Evolutionary conservation across 495 filamentous ascomycete species (phyloP).

Genomic region (Talaromyces stipitatus): DNA sequence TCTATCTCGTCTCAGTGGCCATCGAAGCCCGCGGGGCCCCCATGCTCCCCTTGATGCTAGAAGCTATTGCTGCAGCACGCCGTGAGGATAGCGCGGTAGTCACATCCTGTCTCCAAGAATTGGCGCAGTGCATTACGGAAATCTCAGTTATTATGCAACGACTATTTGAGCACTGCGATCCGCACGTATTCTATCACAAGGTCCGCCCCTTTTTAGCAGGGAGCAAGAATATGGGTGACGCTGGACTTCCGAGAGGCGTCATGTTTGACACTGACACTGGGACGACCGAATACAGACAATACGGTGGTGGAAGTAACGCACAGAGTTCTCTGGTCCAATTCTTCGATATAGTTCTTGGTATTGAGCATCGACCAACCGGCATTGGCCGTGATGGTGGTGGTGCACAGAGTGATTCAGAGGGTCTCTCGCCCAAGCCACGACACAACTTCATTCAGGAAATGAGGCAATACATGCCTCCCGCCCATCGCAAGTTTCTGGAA

Average conservation of each 20-base stretch:
- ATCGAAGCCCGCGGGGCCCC: slow-evolving; percentile 91
- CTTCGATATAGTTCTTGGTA: slow-evolving; percentile 83
- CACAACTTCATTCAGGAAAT: slow-evolving; percentile 96
- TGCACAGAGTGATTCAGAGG: slow-evolving; percentile 32
- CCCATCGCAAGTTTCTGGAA: slow-evolving; percentile 81
- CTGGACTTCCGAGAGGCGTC: slow-evolving; percentile 79
- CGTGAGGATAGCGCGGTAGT: slow-evolving; percentile 61
- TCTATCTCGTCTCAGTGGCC: slow-evolving; percentile 89
- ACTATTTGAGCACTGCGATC: slow-evolving; percentile 91
- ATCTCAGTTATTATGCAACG: slow-evolving; percentile 64
- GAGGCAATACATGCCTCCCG: slow-evolving; percentile 92
- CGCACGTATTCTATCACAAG: slow-evolving; percentile 85
- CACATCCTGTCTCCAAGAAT: slow-evolving; percentile 60
- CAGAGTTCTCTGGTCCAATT: slow-evolving; percentile 94
- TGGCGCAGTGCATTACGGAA: slow-evolving; percentile 85
- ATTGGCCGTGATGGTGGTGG: slow-evolving; percentile 39
- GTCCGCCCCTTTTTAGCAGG: slow-evolving; percentile 93
- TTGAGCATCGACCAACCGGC: slow-evolving; percentile 89
- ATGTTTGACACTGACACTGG: slow-evolving; percentile 73
- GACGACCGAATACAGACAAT: slow-evolving; percentile 62
- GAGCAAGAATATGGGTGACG: slow-evolving; percentile 93
- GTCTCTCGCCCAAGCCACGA: slow-evolving; percentile 47
- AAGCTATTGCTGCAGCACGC: slow-evolving; percentile 77
- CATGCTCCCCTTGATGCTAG: slow-evolving; percentile 80
- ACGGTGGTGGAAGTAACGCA: slow-evolving; percentile 87